Percentiles rank a stretch among this genome's conserved stretches.
These are phyloP conservation scores for Carex arenaria DNA, from an alignment of 202 grass and related monocot genomes.

Conservation along the genomic window DNA sequence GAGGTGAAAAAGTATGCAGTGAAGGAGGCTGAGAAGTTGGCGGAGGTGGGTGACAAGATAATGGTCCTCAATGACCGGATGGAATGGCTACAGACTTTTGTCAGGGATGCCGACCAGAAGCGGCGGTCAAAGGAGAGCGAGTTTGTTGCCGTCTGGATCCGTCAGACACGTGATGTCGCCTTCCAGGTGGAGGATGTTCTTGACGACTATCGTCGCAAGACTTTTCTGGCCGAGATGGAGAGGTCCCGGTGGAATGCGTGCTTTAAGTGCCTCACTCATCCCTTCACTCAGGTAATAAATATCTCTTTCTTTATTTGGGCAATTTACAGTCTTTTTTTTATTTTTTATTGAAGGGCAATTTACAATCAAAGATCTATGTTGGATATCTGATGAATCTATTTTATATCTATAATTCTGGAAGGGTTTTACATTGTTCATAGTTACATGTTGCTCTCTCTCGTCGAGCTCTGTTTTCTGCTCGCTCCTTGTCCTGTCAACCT, in stretches of 20 bases:
- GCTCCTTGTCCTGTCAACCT: too few species aligned
- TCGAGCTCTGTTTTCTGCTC: too few species aligned
- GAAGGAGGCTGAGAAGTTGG: slow-evolving; percentile 42
- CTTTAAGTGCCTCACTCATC: slow-evolving; percentile 6
- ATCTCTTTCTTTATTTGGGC: background rate
- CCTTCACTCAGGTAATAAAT: background rate
- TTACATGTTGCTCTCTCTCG: too few species aligned
- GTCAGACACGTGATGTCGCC: slow-evolving; percentile 55
- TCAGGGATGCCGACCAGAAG: slow-evolving; percentile 49
- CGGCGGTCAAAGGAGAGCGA: slow-evolving; percentile 36
- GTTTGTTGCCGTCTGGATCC: slow-evolving; percentile 52
- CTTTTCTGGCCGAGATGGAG: slow-evolving; percentile 24
- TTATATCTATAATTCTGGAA: too few species aligned
- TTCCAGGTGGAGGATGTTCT: slow-evolving; percentile 56
- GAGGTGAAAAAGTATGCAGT: slow-evolving; percentile 48
- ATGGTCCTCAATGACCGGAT: slow-evolving; percentile 54
- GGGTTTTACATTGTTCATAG: too few species aligned
- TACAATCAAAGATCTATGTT: too few species aligned
- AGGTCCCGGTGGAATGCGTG: slow-evolving; percentile 8
- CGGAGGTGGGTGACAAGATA: slow-evolving; percentile 47
- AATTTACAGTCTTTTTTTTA: background rate
- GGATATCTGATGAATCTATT: too few species aligned
- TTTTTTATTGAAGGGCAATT: too few species aligned
- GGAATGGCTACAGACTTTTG: slow-evolving; percentile 58
- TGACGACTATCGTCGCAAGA: slow-evolving; percentile 50